Evolutionary conservation across 768 basidiomycete genomes (phyloP).

Genomic region (Tylopilus balloui): DNA sequence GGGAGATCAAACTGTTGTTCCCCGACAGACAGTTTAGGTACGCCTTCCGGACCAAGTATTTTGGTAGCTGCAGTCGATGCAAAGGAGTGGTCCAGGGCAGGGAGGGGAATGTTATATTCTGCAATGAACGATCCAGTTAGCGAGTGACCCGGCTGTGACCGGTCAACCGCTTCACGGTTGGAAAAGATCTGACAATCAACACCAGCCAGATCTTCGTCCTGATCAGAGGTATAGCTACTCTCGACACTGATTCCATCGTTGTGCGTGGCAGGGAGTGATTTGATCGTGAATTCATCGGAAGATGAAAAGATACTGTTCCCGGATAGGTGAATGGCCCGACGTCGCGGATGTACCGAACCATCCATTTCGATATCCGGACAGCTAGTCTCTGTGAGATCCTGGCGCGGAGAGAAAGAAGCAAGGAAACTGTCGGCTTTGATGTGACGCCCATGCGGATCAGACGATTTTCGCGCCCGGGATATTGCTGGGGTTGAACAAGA

Average conservation of each 20-base stretch:
- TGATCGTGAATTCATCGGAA: conserved; percentile 26
- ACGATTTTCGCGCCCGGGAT: conserved; percentile 1
- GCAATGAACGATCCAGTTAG: conserved; percentile 12
- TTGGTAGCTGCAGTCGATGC: not conserved
- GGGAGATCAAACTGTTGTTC: conserved; percentile 1
- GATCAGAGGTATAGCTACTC: not conserved
- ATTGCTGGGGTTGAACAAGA: conserved; percentile 27
- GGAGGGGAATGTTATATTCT: conserved; percentile 15
- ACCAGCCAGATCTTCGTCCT: not conserved
- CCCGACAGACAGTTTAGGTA: conserved; percentile 6
- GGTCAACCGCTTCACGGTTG: not conserved
- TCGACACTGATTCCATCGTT: not conserved
- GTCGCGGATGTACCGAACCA: not conserved
- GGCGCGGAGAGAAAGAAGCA: not conserved
- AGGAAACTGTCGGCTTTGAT: not conserved
- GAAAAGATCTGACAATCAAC: not conserved
- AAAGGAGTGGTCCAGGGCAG: conserved; percentile 3
- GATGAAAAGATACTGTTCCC: conserved; percentile 29
- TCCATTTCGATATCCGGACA: conserved; percentile 22
- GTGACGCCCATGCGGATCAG: not conserved
- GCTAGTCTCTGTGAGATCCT: not conserved
- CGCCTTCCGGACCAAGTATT: not conserved
- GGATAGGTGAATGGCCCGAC: conserved; percentile 19
- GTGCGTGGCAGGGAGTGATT: conserved; percentile 1
- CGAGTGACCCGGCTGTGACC: not conserved